A percentile compares a stretch with the other conserved stretches of the same genome.
Evolutionary conservation across 2,329 filamentous ascomycete species (phyloP).

Genomic region (Trichoderma endophyticum): DNA sequence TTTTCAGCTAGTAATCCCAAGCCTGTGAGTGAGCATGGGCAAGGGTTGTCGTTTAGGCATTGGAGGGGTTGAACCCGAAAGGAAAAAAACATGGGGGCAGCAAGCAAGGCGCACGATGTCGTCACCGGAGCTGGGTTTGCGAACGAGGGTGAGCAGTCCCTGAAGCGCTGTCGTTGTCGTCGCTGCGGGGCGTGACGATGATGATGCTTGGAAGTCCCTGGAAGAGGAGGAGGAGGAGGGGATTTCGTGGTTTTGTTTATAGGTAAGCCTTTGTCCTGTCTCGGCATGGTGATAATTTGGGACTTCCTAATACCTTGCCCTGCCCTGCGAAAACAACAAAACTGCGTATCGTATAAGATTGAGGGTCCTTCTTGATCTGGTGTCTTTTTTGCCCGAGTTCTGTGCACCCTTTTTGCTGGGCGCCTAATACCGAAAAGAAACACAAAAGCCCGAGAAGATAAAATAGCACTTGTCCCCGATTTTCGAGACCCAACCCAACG

Average conservation of each 20-base stretch:
- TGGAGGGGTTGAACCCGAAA: background rate
- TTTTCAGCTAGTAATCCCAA: background rate
- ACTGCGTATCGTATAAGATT: background rate
- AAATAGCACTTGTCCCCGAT: background rate
- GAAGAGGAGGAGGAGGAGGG: background rate
- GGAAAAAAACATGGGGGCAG: background rate
- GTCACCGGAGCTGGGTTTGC: slow-evolving; percentile 4
- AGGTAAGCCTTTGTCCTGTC: background rate
- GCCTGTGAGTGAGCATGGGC: background rate
- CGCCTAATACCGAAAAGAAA: background rate
- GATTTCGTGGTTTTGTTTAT: background rate
- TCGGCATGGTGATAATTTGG: background rate
- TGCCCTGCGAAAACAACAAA: background rate
- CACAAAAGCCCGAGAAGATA: background rate
- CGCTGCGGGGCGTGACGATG: background rate
- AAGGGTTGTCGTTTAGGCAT: background rate
- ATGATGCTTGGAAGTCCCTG: background rate
- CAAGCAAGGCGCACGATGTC: slow-evolving; percentile 7
- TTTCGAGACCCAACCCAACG: background rate
- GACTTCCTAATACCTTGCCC: background rate
- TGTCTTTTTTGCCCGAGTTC: background rate
- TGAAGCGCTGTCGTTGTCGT: background rate
- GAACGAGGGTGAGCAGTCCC: background rate
- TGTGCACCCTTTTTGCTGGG: background rate
- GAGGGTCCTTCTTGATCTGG: background rate